A percentile compares a stretch with the other conserved stretches of the same genome.
phyloP scores from a whole-genome alignment of 2,329 filamentous ascomycete species.

The Pezicula neosporulosa region DNA sequence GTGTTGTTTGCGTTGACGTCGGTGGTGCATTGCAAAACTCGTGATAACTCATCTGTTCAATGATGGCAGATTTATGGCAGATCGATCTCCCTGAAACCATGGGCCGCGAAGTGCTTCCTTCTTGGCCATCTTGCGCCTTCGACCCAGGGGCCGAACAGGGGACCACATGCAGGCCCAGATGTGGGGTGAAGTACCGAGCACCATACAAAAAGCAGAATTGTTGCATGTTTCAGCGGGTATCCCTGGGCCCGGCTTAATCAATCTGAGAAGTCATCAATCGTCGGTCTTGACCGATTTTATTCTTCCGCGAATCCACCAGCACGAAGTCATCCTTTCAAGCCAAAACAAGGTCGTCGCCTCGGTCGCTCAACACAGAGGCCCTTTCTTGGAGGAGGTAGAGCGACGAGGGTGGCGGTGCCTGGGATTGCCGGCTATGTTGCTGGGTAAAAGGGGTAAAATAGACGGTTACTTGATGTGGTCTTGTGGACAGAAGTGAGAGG shows the following conservation, averaged over 20 bases:
- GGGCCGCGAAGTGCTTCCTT: too few relatives aligned
- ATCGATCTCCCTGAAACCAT: too few relatives aligned
- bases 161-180: neutral
- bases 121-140: too few relatives aligned
- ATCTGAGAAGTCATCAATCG: neutral
- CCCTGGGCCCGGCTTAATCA: neutral
- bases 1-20: too few relatives aligned
- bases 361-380: too few relatives aligned
- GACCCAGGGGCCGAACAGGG: too few relatives aligned
- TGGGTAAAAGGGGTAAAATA: neutral
- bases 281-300: neutral
- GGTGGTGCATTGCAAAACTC: too few relatives aligned
- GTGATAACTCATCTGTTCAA: too few relatives aligned
- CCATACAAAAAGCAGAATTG: neutral
- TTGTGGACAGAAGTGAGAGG: neutral
- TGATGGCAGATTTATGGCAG: too few relatives aligned
- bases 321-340: neutral
- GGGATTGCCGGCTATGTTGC: neutral
- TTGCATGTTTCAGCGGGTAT: neutral
- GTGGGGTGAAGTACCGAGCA: neutral
- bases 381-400: too few relatives aligned
- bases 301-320: neutral
- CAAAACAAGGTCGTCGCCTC: neutral
- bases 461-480: neutral
- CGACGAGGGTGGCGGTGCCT: too few relatives aligned